Evolutionary conservation across 1,139 yeast genomes (phyloP), one percentile per base, ranked within the genome.

Genomic region (Yamadazyma atmosphaerica): DNA sequence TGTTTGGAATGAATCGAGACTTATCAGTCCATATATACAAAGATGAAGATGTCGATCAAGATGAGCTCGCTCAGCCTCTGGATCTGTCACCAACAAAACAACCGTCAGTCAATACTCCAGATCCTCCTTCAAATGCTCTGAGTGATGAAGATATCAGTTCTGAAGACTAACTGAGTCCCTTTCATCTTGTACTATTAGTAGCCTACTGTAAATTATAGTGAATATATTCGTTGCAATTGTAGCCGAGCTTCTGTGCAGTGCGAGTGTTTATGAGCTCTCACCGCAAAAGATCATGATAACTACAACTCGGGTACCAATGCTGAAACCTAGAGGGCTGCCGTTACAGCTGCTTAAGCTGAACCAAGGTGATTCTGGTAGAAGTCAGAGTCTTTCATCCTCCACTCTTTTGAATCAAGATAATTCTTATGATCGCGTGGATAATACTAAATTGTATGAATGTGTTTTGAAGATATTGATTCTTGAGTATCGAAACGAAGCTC

Each of bases 1-100:
- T 83, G 66, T 86, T 86, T 54, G 72, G 73, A 35, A 73, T 86
- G 84, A 83, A 83, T 60, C 84, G 81, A 54, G 60, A 79, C 15
- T 46, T 35, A 54, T 82, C 38, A 61, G 77, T 26, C 14, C 90
- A 83, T 56, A 55, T 84, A 22, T 72, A 59, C 46, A 69, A 64
- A 41, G 71, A 69, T 27, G 78, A 66, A 8, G 78, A 70, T 25
- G 45, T 46, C 14, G 31, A 28, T 26, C n/a, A n/a, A n/a, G n/a
- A n/a, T n/a, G n/a, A n/a, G n/a, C n/a, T n/a, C n/a, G n/a, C n/a
- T n/a, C n/a, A n/a, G n/a, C n/a, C n/a, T n/a, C n/a, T n/a, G n/a
- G n/a, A n/a, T n/a, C n/a, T n/a, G n/a, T n/a, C n/a, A n/a, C n/a
- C n/a, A n/a, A n/a, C n/a, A n/a, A n/a, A n/a, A n/a, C n/a, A n/a